Percentiles rank a stretch among this genome's conserved stretches.
phyloP scores from a whole-genome alignment of 257 asterid species.

The Solanum pinnatisectum region DNA sequence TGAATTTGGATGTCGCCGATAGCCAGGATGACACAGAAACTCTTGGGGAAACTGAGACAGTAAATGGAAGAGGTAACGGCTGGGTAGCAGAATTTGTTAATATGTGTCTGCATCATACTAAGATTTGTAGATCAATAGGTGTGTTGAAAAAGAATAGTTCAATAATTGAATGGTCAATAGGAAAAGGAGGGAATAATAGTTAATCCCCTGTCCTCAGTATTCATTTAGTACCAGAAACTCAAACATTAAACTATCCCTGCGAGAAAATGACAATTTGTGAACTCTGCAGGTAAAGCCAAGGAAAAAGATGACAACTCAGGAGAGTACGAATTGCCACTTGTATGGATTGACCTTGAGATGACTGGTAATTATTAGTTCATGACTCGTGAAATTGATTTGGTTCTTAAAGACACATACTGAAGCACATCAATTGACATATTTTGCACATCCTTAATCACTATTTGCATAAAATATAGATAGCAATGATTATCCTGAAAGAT shows the following conservation, averaged over 20 bases:
- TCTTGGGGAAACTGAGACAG: constrained; percentile 7
- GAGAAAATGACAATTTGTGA: neutral
- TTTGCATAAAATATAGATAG: neutral
- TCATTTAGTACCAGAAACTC: neutral
- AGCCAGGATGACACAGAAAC: constrained; percentile 5
- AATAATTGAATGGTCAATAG: neutral
- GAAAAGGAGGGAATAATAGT: neutral
- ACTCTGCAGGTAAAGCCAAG: constrained; percentile 29
- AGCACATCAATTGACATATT: neutral
- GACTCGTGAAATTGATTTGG: neutral
- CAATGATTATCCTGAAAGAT: neutral
- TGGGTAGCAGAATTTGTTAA: neutral
- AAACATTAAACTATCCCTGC: neutral
- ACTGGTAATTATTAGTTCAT: constrained; percentile 41
- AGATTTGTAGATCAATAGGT: neutral
- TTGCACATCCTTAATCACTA: neutral
- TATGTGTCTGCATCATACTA: neutral
- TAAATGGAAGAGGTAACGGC: constrained; percentile 12
- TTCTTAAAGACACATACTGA: neutral
- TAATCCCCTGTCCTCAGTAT: neutral
- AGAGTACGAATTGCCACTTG: constrained; percentile 74
- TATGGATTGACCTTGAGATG: constrained; percentile 98
- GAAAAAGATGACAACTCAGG: constrained; percentile 18
- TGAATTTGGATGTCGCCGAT: constrained; percentile 49
- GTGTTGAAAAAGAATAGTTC: neutral